These are phyloP conservation scores for Vanilla planifolia DNA, from an alignment of 106 monocot genomes.

Conservation along the genomic window DNA sequence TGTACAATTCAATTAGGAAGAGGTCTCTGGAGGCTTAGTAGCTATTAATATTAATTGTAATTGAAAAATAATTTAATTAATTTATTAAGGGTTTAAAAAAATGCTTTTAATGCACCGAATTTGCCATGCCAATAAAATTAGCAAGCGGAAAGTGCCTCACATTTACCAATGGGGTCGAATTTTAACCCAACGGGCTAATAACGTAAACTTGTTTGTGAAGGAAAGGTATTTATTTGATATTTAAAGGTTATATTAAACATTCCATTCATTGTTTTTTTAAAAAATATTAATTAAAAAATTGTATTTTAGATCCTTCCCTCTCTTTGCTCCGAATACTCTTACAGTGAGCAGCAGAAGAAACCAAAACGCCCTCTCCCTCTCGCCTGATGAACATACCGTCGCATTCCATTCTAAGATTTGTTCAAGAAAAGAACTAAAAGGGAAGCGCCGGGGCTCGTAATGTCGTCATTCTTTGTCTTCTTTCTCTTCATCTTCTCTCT, in stretches of 20 bases:
- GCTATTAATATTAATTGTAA: no score
- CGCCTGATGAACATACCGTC: background rate
- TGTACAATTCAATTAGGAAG: no score
- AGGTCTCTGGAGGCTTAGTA: no score
- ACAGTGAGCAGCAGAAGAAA: no score
- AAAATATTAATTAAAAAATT: background rate
- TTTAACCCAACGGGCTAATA: constrained; percentile 3
- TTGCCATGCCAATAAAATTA: no score
- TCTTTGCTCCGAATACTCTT: background rate
- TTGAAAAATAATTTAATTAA: no score
- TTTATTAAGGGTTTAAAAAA: no score
- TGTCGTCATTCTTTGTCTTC: background rate
- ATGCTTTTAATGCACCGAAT: no score
- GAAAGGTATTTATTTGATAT: no score
- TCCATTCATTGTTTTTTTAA: background rate
- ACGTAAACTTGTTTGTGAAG: no score
- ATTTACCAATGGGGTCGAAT: no score
- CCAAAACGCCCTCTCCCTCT: background rate
- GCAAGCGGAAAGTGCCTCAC: no score
- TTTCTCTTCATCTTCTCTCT: constrained; percentile 9
- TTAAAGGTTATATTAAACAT: background rate
- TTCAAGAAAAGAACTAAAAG: background rate
- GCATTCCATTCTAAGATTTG: background rate
- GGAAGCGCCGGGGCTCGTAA: background rate
- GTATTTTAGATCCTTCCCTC: background rate